Evolutionary conservation across 768 basidiomycete genomes (phyloP), one percentile per base, ranked within the genome.

Genomic region (Tulasnella sp.): DNA sequence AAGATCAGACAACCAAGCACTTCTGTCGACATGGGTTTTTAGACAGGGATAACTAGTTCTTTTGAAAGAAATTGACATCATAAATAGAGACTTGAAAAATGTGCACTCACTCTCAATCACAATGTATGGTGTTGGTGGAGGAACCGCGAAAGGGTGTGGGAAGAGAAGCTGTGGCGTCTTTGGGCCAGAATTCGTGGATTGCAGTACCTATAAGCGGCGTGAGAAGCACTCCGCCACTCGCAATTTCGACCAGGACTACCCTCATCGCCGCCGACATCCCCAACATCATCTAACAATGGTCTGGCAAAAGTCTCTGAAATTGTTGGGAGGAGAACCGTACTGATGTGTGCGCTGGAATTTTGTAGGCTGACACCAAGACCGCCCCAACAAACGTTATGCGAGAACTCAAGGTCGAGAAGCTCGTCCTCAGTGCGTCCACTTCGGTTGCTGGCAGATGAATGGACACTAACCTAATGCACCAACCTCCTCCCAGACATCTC

Each of bases 401-500:
- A 86, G 96, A 99, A 85, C 91, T 92, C 77, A 87, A 88, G 77
- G 94, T 97, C 82, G 95, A 97, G 84, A 99, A 99, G 87, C 89
- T 98, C 80, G 94, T 96, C 84, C 95, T 98, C 88, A 98, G 96
- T 98, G 83, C 80, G 95, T 92, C 62, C 36, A 47, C 62, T 67
- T 63, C 69, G n/a, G 9, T 36, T 9, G 64, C 42, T 44, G 19
- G 19, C n/a, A 37, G 35, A n/a, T 12, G 34, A 65, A 36, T 19
- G 64, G 32, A 14, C 2, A 12, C 17, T 26, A 12, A 9, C 1
- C 64, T 65, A 40, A 65, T 26, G n/a, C 26, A 4, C 29, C 14
- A 12, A 22, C 39, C 39, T 79, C 26, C 26, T 29, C 26, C 2
- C 9, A 95, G 96, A 99, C 90, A 99, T 99, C 84, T 97, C 95